phyloP scores from a whole-genome alignment of 805 yeast genomes.

The Hanseniaspora lachancei region DNA sequence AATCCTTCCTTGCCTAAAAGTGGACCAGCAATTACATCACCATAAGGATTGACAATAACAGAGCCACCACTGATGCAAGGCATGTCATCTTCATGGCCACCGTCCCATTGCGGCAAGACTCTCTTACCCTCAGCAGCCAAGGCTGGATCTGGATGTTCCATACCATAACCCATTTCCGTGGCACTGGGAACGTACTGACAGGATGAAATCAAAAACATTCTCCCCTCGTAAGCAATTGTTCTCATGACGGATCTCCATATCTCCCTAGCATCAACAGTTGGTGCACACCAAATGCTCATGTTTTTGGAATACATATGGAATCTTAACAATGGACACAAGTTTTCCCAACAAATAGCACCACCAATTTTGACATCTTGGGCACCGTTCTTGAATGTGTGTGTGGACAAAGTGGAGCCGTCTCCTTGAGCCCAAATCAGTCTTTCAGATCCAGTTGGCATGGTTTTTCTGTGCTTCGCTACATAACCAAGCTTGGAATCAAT shows the following conservation, averaged over 20 bases:
- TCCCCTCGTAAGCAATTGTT: slow-evolving; percentile 33
- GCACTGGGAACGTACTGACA: slow-evolving; percentile 30
- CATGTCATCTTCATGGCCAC: slow-evolving; percentile 24
- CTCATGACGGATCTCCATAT: slow-evolving; percentile 33
- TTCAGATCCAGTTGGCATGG: slow-evolving; percentile 35
- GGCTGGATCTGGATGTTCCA: slow-evolving; percentile 19
- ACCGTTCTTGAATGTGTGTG: slow-evolving; percentile 21
- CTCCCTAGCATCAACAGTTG: slow-evolving; percentile 35
- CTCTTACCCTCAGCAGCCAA: slow-evolving; percentile 15
- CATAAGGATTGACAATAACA: slow-evolving; percentile 32
- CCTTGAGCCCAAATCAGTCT: slow-evolving; percentile 36
- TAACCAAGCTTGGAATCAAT: slow-evolving; percentile 23
- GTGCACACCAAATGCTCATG: slow-evolving; percentile 33
- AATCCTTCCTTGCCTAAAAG: slow-evolving; percentile 31
- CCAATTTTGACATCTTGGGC: slow-evolving; percentile 30
- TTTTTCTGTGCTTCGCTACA: slow-evolving; percentile 32
- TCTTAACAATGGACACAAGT: slow-evolving; percentile 32
- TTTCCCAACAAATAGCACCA: slow-evolving; percentile 39
- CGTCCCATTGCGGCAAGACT: slow-evolving; percentile 19
- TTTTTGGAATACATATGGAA: slow-evolving; percentile 33
- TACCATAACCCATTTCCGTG: slow-evolving; percentile 19
- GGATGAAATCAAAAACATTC: slow-evolving; percentile 31
- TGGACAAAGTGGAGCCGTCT: slow-evolving; percentile 34
- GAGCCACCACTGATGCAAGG: slow-evolving; percentile 32
- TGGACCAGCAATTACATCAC: slow-evolving; percentile 35